A percentile compares a stretch with the other conserved stretches of the same genome.
These are phyloP conservation scores for Aspergillus cavernicola DNA, from an alignment of 495 filamentous ascomycete genomes.

Conservation along the genomic window DNA sequence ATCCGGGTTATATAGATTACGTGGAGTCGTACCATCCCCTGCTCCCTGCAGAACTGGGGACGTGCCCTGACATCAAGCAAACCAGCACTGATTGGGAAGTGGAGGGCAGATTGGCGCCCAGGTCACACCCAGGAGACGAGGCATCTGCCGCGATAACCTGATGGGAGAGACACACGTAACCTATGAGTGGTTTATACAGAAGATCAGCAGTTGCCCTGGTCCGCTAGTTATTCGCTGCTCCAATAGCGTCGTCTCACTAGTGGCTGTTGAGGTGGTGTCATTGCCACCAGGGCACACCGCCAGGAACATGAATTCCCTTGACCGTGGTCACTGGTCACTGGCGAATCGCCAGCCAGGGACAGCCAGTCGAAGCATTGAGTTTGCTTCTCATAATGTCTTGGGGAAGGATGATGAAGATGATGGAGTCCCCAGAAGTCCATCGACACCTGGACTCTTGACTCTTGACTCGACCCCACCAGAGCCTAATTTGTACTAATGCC, in stretches of 20 bases:
- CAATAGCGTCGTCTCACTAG: slow-evolving; percentile 18
- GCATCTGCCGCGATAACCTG: slow-evolving; percentile 2
- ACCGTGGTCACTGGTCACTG: no score
- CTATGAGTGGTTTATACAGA: slow-evolving; percentile 11
- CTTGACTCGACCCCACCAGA: slow-evolving; percentile 6
- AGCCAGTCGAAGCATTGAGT: no score
- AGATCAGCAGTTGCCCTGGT: slow-evolving; percentile 15
- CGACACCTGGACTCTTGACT: slow-evolving; percentile 3
- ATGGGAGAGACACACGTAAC: background rate
- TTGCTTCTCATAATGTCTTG: background rate
- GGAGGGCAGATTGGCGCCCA: background rate
- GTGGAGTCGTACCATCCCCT: slow-evolving; percentile 7
- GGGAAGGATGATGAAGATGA: background rate
- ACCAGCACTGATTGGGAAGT: background rate
- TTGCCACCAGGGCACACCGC: slow-evolving; percentile 3
- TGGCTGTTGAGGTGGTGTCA: slow-evolving; percentile 5
- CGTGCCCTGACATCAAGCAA: slow-evolving; percentile 6
- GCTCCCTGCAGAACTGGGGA: slow-evolving; percentile 3
- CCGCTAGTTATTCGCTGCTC: slow-evolving; percentile 13
- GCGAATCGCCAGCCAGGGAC: no score
- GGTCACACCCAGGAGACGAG: slow-evolving; percentile 3
- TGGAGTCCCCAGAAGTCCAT: background rate
- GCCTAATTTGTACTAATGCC: background rate
- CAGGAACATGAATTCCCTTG: slow-evolving; percentile 1
- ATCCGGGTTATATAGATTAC: slow-evolving; percentile 14